Conservation (phyloP, 2,329 filamentous ascomycete species). For the Ascochyta clinopodiicola region DNA sequence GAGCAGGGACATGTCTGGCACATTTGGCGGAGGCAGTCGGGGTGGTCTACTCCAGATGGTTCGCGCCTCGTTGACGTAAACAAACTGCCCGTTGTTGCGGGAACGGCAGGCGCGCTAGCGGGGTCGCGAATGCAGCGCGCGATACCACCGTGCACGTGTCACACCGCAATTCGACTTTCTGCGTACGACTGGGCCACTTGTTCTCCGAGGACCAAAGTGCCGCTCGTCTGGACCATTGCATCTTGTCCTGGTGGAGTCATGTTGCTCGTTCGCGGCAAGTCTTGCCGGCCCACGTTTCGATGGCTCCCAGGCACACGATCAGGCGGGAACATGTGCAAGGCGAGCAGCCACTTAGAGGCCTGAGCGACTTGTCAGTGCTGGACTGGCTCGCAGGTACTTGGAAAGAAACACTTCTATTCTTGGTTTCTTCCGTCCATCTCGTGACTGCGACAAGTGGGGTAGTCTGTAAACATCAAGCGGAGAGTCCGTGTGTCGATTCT, state of each 20-base stretch:
- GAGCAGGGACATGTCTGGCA: slow-evolving; percentile 15
- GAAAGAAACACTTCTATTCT: neutral
- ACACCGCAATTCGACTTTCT: slow-evolving; percentile 19
- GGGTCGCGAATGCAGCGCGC: slow-evolving; percentile 2
- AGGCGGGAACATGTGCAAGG: neutral
- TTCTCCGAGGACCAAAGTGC: slow-evolving; percentile 7
- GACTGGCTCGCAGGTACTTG: neutral
- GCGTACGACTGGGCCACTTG: slow-evolving; percentile 8
- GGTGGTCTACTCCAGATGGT: slow-evolving; percentile 16
- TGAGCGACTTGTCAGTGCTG: slow-evolving; percentile 5
- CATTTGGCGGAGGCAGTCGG: slow-evolving; percentile 10
- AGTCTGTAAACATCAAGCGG: too few relatives aligned
- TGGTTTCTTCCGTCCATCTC: neutral
- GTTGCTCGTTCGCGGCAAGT: slow-evolving; percentile 16
- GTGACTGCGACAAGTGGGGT: neutral
- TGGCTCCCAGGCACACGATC: slow-evolving; percentile 8
- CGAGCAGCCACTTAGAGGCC: slow-evolving; percentile 5
- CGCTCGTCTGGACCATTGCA: slow-evolving; percentile 5
- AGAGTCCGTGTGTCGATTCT: too few relatives aligned
- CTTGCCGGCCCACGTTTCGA: slow-evolving; percentile 5
- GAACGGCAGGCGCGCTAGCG: slow-evolving; percentile 13
- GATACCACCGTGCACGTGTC: slow-evolving; percentile 5
- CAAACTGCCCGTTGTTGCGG: slow-evolving; percentile 9
- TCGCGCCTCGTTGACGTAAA: slow-evolving; percentile 18
- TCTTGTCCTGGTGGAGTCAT: slow-evolving; percentile 2